These are phyloP conservation scores for Aspergillus felis DNA, from an alignment of 2,329 filamentous ascomycete species.

Conservation along the genomic window DNA sequence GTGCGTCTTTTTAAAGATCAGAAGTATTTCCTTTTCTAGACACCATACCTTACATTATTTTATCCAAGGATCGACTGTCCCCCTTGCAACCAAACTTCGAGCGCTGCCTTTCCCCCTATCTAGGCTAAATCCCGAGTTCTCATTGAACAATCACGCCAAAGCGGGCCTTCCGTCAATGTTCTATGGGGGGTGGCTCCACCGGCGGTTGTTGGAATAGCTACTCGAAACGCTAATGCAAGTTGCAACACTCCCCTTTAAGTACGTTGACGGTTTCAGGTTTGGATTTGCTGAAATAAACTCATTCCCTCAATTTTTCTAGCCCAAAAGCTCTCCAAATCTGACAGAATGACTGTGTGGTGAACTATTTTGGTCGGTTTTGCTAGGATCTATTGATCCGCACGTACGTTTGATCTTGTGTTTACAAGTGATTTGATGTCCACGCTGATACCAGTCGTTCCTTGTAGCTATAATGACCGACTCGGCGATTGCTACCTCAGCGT, in stretches of 20 bases:
- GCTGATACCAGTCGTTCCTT: conserved; percentile 2
- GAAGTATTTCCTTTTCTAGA: too few relatives aligned
- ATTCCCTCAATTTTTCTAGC: background rate
- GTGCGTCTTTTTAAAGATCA: too few relatives aligned
- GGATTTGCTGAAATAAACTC: background rate
- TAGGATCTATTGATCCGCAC: conserved; percentile 16
- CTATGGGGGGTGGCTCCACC: conserved; percentile 28
- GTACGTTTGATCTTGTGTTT: conserved; percentile 9
- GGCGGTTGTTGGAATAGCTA: background rate
- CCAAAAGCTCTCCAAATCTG: background rate
- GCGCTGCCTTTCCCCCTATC: conserved; percentile 7
- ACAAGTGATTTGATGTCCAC: background rate
- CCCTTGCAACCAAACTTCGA: conserved; percentile 6
- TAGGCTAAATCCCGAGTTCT: conserved; percentile 9
- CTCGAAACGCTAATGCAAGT: background rate
- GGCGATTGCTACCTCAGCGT: conserved; percentile 15
- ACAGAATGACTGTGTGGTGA: conserved; percentile 13
- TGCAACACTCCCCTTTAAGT: conserved; percentile 18
- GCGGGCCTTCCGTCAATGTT: conserved; percentile 22
- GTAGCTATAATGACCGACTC: conserved; percentile 23
- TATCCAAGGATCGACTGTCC: conserved; percentile 2
- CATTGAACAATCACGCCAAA: conserved; percentile 16
- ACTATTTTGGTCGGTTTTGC: background rate
- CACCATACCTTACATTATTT: background rate
- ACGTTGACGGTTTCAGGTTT: conserved; percentile 9